Base-by-base conservation (phyloP, 1,284 basidiomycete genomes). In the Malassezia japonica region DNA sequence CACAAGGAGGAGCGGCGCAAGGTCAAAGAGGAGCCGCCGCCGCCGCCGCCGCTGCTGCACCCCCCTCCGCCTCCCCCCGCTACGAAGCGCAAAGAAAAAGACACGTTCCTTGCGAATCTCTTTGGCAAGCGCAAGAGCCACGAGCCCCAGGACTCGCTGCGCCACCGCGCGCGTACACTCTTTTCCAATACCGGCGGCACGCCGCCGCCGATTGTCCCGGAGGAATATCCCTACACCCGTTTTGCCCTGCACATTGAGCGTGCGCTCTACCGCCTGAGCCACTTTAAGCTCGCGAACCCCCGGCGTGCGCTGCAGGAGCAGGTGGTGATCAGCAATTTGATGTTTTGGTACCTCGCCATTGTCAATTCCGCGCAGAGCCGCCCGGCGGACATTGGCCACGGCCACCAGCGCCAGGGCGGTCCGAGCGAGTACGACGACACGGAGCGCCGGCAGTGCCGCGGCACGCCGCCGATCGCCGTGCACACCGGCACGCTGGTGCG, bases 261-360 rank as follows among this genome's bases (percentile, higher is more conserved):
- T 21, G 92, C 92, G 2, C 91, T 99, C 45, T 99, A 99, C 75
- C 80, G 92, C 46, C 77, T 99, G 44, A 90, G 86, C 72, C 92
- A 99, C 72, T 96, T 98, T 78, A 99, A 99, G 76, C 79, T 99
- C 37, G 92, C 94, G 21, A 96, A 98, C 74, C 91, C 92, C 9
- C 80, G 94, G 46, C 79, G 92, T 36, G 90, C 94, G 16, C 78
- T 99, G 15, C 96, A 94, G 67, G 94, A 99, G 76, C 92, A 99
- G 74, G 92, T 99, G 43, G 77, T 98, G 56, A 98, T 98, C 74
- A 94, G 89, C 66, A 98, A 98, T 74, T 79, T 98, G 62, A 98
- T 96, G 91, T 98, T 98, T 78, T 98, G 92, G 92, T 98, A 98
- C 73, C 79, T 98, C 33, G 87, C 88, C n/a, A 82, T 98, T 59